These are phyloP conservation scores for Candida easanensis DNA, from an alignment of 805 yeast genomes.

Conservation along the genomic window DNA sequence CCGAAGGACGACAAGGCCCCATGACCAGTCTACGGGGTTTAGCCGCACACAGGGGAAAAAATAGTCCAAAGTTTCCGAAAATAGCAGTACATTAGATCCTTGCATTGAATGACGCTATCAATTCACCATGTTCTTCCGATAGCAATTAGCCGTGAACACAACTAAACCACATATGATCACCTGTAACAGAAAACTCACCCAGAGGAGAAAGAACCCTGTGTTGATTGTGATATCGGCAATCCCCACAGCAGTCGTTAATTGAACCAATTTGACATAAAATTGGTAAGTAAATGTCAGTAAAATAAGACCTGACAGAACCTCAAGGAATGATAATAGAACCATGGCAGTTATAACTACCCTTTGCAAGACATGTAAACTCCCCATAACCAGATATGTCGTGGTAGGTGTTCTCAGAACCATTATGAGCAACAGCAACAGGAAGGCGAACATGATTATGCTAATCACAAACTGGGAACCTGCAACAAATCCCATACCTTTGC, in stretches of 20 bases:
- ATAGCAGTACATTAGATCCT: too few species aligned
- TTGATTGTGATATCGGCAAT: constrained; percentile 25
- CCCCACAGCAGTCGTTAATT: constrained; percentile 20
- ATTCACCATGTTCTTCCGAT: constrained; percentile 15
- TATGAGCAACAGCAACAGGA: constrained; percentile 3
- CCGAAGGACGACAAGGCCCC: too few species aligned
- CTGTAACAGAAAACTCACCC: constrained; percentile 20
- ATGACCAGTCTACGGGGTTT: too few species aligned
- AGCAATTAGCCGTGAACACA: constrained; percentile 22
- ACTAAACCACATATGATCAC: constrained; percentile 2
- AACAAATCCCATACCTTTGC: constrained; percentile 25
- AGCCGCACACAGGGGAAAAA: too few species aligned
- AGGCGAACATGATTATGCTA: constrained; percentile 3
- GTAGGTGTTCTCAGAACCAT: constrained; percentile 3
- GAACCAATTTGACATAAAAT: constrained; percentile 20
- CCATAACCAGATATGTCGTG: background rate
- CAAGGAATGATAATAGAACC: constrained; percentile 15
- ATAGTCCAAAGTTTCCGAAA: too few species aligned
- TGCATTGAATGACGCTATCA: background rate
- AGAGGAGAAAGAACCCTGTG: constrained; percentile 20
- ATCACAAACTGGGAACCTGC: constrained; percentile 12
- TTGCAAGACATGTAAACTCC: background rate
- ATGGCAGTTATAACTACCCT: constrained; percentile 11
- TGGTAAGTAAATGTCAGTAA: constrained; percentile 26
- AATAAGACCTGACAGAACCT: constrained; percentile 15